Evolutionary conservation across 176 grass and related monocot species (phyloP).

Genomic region (Stipa capillata): DNA sequence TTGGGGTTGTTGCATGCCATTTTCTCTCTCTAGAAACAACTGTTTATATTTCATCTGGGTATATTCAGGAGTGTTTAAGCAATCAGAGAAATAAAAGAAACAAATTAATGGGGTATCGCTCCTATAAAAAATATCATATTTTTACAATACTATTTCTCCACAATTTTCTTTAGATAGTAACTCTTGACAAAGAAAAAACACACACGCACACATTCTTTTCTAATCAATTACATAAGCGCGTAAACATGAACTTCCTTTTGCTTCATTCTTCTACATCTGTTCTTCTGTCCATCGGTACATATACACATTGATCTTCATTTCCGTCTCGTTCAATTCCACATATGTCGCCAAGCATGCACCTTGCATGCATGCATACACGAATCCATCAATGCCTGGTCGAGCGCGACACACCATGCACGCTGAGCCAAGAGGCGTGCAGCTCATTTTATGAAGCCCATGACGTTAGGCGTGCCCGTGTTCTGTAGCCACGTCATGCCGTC

Average conservation of each 20-base stretch:
- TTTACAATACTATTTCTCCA: neutral
- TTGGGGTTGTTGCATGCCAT: neutral
- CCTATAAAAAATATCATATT: neutral
- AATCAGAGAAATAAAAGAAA: neutral
- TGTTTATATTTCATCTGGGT: neutral
- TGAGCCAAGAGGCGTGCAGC: neutral
- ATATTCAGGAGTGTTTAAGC: neutral
- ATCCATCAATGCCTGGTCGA: neutral
- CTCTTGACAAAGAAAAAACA: neutral
- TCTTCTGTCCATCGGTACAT: neutral
- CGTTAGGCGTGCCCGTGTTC: conserved; percentile 42
- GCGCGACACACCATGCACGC: neutral
- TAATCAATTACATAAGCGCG: neutral
- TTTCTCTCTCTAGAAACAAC: neutral
- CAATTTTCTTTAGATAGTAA: neutral
- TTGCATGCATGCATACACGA: conserved; percentile 15
- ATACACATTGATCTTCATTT: neutral
- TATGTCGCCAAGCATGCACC: neutral
- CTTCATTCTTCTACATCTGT: neutral
- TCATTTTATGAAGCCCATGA: conserved; percentile 58
- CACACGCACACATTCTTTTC: neutral
- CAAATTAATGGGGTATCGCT: neutral
- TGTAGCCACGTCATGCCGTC: conserved; percentile 47
- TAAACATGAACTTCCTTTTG: neutral
- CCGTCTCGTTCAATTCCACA: neutral